These are phyloP conservation scores for Boletellus deceptivus DNA, from an alignment of 1,284 basidiomycete species.

Conservation along the genomic window DNA sequence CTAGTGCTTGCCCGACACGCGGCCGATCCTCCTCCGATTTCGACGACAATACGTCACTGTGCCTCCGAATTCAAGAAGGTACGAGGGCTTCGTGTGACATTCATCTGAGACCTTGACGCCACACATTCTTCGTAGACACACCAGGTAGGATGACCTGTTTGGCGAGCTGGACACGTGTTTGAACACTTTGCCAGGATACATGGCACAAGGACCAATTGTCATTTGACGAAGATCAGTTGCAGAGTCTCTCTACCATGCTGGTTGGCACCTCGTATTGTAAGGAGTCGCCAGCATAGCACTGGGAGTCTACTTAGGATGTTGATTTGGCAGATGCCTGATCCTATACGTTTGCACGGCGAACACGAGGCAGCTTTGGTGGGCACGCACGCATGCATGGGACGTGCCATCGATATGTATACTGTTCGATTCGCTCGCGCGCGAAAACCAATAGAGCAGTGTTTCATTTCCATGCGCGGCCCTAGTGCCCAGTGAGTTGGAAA, in stretches of 20 bases:
- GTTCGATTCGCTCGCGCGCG: not conserved
- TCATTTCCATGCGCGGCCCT: not conserved
- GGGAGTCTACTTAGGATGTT: slow-evolving; percentile 11
- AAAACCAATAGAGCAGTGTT: not conserved
- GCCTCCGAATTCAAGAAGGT: slow-evolving; percentile 90
- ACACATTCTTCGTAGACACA: slow-evolving; percentile 51
- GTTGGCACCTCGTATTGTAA: slow-evolving; percentile 90
- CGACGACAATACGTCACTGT: slow-evolving; percentile 84
- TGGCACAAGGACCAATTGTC: slow-evolving; percentile 89
- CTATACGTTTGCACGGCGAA: slow-evolving; percentile 1
- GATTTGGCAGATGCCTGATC: slow-evolving; percentile 25
- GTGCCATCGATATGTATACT: slow-evolving; percentile 2
- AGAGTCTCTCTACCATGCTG: slow-evolving; percentile 84
- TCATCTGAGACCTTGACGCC: slow-evolving; percentile 15
- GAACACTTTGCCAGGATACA: slow-evolving; percentile 59
- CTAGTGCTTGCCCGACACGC: slow-evolving; percentile 77
- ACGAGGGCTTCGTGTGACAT: slow-evolving; percentile 19
- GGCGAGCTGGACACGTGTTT: slow-evolving; percentile 2
- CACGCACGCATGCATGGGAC: not conserved
- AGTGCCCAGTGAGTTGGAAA: slow-evolving; percentile 9
- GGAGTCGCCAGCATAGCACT: slow-evolving; percentile 23
- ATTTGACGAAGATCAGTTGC: slow-evolving; percentile 89
- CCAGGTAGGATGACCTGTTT: slow-evolving; percentile 48
- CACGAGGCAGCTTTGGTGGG: slow-evolving; percentile 1
- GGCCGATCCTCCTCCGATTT: slow-evolving; percentile 90